phyloP scores from a whole-genome alignment of 2,329 filamentous ascomycete genomes.

The Echinosphaeria canescens region DNA sequence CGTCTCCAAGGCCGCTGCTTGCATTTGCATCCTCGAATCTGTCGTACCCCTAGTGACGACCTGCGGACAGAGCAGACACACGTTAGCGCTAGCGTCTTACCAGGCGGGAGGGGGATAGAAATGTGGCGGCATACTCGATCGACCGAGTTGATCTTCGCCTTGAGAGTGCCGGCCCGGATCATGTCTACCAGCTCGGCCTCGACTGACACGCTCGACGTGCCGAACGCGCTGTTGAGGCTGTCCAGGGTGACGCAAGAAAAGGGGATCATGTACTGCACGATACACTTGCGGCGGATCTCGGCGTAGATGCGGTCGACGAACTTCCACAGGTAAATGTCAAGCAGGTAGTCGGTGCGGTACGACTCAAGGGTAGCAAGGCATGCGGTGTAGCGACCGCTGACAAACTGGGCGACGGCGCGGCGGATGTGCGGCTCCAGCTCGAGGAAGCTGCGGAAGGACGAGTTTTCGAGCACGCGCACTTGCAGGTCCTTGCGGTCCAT shows the following conservation, averaged over 20 bases:
- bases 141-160: constrained; percentile 70
- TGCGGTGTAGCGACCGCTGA: constrained; percentile 69
- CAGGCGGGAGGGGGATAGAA: constrained; percentile 5
- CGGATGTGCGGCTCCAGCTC: constrained; percentile 89
- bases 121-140: constrained; percentile 50
- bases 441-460: constrained; percentile 63
- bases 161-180: constrained; percentile 50
- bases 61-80: constrained; percentile 12
- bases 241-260: constrained; percentile 73
- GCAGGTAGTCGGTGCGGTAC: constrained; percentile 68
- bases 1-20: constrained; percentile 43
- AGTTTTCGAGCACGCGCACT: constrained; percentile 55
- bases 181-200: constrained; percentile 57
- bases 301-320: constrained; percentile 52
- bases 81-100: too few species aligned
- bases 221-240: constrained; percentile 61
- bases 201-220: constrained; percentile 35
- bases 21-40: constrained; percentile 46
- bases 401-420: constrained; percentile 75
- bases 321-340: constrained; percentile 67
- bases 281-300: constrained; percentile 70
- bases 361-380: constrained; percentile 68
- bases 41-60: constrained; percentile 51
- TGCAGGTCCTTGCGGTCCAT: constrained; percentile 68
- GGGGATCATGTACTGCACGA: constrained; percentile 78